These are phyloP conservation scores for Fraxinus latifolia DNA, from an alignment of 305 asterid species.

Conservation along the genomic window DNA sequence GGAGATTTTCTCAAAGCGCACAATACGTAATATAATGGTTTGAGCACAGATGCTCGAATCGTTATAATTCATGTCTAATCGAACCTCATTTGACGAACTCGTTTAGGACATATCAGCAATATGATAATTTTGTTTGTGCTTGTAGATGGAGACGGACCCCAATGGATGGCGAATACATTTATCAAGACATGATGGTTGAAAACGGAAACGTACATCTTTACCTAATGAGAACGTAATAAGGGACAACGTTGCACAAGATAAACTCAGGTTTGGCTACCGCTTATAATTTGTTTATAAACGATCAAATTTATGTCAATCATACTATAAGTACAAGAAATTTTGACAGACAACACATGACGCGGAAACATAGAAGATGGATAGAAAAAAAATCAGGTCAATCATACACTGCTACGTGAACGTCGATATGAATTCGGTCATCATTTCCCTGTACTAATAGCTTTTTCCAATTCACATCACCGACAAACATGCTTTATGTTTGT, in stretches of 20 bases:
- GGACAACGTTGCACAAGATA: background rate
- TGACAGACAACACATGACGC: no score
- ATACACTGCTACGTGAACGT: no score
- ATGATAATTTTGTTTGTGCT: background rate
- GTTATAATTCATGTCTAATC: background rate
- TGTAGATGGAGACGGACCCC: background rate
- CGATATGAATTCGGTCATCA: no score
- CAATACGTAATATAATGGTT: background rate
- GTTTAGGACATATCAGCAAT: background rate
- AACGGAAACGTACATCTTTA: background rate
- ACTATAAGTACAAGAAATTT: no score
- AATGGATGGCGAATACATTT: background rate
- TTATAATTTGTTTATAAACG: background rate
- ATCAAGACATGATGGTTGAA: background rate
- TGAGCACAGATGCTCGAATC: background rate
- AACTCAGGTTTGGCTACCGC: background rate
- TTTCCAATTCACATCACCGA: no score
- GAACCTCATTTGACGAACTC: background rate
- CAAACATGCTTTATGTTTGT: background rate
- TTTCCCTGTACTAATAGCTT: no score
- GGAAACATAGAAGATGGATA: no score
- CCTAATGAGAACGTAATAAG: background rate
- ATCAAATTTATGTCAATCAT: no score
- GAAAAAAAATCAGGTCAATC: no score
- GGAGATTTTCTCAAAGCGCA: background rate